These are phyloP conservation scores for Canariomyces notabilis DNA, from an alignment of 2,329 filamentous ascomycete genomes.

Conservation along the genomic window DNA sequence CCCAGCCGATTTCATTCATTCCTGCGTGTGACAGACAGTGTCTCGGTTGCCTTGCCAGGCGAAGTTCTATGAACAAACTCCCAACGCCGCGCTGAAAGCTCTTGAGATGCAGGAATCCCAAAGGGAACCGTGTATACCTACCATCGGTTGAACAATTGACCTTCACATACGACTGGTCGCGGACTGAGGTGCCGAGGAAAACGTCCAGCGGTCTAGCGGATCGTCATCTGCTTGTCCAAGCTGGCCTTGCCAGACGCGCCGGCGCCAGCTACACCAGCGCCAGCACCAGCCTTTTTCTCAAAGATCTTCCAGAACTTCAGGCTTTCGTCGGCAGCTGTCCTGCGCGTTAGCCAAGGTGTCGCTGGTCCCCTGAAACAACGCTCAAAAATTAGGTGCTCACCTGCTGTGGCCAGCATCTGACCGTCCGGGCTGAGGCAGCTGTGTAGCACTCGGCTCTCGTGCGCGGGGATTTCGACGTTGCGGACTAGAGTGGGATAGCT, in stretches of 20 bases:
- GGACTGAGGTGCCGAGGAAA: constrained; percentile 2
- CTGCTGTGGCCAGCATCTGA: constrained; percentile 94
- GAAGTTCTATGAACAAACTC: constrained; percentile 25
- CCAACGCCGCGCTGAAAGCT: constrained; percentile 49
- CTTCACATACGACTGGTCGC: constrained; percentile 14
- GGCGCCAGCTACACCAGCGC: constrained; percentile 58
- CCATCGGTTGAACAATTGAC: constrained; percentile 32
- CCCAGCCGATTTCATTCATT: constrained; percentile 23
- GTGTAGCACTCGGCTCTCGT: constrained; percentile 94
- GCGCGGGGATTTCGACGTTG: constrained; percentile 95
- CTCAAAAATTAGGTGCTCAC: constrained; percentile 39
- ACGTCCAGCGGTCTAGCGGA: constrained; percentile 63
- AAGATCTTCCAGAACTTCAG: constrained; percentile 99
- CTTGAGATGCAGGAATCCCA: constrained; percentile 36
- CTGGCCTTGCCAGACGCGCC: constrained; percentile 72
- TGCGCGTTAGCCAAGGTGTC: constrained; percentile 16
- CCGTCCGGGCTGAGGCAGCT: constrained; percentile 95
- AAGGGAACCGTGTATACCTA: constrained; percentile 42
- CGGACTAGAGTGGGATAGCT: constrained; percentile 96
- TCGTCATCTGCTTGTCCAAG: constrained; percentile 93
- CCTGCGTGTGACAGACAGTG: constrained; percentile 18
- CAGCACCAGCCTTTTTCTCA: constrained; percentile 86
- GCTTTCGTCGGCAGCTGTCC: constrained; percentile 80
- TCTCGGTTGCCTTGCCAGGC: constrained; percentile 14
- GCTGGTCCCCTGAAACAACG: neutral